Evolutionary conservation across 2,329 filamentous ascomycete species (phyloP).

Genomic region (Beauveria sp.): DNA sequence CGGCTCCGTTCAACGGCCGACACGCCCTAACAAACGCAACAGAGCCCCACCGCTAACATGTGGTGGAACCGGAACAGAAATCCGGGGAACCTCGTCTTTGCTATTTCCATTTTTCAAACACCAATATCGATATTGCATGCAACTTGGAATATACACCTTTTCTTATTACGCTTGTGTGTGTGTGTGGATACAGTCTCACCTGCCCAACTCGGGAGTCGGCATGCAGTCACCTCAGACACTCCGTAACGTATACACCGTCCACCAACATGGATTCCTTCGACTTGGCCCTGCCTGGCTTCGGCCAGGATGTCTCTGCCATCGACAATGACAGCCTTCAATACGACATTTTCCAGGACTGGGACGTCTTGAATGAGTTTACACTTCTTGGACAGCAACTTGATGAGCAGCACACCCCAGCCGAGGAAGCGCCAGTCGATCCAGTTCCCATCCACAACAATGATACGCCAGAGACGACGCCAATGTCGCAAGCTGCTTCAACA

Average conservation of each 20-base stretch:
- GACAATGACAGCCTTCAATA: neutral
- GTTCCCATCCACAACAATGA: neutral
- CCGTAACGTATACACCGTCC: neutral
- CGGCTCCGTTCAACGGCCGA: conserved; percentile 3
- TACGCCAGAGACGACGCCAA: neutral
- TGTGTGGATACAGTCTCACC: conserved; percentile 3
- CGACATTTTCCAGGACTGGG: conserved; percentile 8
- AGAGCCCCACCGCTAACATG: conserved; percentile 10
- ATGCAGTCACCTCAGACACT: neutral
- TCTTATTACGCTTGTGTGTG: neutral
- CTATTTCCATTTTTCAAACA: neutral
- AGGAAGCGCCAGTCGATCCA: neutral
- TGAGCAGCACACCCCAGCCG: neutral
- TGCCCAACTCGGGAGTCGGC: neutral
- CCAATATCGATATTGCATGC: neutral
- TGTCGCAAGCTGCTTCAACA: neutral
- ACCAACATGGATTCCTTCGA: conserved; percentile 5
- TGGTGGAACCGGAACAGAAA: conserved; percentile 8
- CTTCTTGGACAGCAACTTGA: neutral
- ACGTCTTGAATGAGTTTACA: conserved; percentile 4
- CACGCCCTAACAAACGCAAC: conserved; percentile 1
- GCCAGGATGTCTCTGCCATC: neutral
- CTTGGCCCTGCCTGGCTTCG: conserved; percentile 2
- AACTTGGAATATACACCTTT: neutral
- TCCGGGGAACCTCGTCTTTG: conserved; percentile 9